phyloP scores from a whole-genome alignment of 1,284 basidiomycete species.

The Trametes sp. region DNA sequence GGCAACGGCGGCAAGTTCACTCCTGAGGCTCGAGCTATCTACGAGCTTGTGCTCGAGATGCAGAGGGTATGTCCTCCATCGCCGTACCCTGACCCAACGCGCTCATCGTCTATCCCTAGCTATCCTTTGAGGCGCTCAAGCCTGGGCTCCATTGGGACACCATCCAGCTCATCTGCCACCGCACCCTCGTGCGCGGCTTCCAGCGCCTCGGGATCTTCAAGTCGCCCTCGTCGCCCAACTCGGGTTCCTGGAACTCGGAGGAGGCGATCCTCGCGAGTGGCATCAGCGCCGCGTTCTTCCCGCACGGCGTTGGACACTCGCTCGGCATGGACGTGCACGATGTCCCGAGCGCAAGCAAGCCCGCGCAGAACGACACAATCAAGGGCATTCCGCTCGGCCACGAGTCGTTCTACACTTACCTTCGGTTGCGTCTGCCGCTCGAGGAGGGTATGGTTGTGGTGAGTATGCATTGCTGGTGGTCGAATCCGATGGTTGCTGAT shows the following conservation, averaged over 20 bases:
- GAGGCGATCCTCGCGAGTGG: constrained; percentile 80
- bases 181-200: constrained; percentile 80
- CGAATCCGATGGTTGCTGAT: not conserved
- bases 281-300: constrained; percentile 86
- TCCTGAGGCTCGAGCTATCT: constrained; percentile 78
- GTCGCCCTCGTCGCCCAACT: constrained; percentile 51
- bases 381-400: constrained; percentile 55
- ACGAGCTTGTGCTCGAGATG: constrained; percentile 88
- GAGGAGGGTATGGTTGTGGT: constrained; percentile 85
- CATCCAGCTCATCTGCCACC: constrained; percentile 84
- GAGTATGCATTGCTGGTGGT: constrained; percentile 40
- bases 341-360: constrained; percentile 78
- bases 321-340: constrained; percentile 92
- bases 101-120: constrained; percentile 45
- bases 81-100: not conserved
- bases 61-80: constrained; percentile 65
- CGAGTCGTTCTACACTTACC: constrained; percentile 76
- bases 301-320: constrained; percentile 90
- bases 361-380: constrained; percentile 59
- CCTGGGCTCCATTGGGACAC: constrained; percentile 88
- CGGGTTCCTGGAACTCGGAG: constrained; percentile 64
- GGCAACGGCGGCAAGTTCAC: constrained; percentile 92
- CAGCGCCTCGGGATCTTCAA: constrained; percentile 88
- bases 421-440: constrained; percentile 78
- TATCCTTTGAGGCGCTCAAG: constrained; percentile 68